Evolutionary conservation across 306 rosid species (phyloP).

Genomic region (Fagus sylvatica): DNA sequence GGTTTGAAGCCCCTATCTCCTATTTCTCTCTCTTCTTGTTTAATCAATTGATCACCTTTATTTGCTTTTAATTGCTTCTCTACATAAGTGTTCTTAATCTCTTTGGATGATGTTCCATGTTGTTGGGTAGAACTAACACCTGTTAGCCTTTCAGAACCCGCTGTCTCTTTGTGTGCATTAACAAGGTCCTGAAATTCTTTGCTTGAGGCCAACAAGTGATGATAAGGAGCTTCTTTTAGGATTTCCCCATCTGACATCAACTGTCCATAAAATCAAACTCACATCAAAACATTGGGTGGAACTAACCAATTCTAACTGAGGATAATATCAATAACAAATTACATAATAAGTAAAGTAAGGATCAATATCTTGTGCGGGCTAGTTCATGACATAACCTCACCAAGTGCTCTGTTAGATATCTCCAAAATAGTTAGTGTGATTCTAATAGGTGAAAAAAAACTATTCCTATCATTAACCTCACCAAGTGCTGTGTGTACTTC

Average conservation of each 20-base stretch:
- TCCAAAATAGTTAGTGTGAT: no score
- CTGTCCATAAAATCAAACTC: conserved; percentile 22
- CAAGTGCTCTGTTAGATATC: no score
- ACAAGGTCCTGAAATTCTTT: conserved; percentile 57
- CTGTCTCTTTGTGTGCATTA: conserved; percentile 49
- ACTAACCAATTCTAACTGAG: neutral
- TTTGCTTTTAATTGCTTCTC: conserved; percentile 12
- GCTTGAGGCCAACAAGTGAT: conserved; percentile 38
- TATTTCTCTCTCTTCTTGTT: conserved; percentile 50
- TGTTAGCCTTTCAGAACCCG: conserved; percentile 28
- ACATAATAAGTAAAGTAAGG: neutral
- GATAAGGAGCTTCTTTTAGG: conserved; percentile 44
- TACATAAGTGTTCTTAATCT: conserved; percentile 16
- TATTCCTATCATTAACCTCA: no score
- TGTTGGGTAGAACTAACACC: conserved; percentile 3
- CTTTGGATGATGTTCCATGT: conserved; percentile 1
- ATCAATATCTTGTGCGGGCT: no score
- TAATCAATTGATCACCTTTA: conserved; percentile 44
- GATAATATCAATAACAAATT: neutral
- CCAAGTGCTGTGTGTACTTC: no score
- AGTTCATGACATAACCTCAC: conserved; percentile 2
- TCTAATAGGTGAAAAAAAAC: no score
- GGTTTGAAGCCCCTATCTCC: conserved; percentile 55
- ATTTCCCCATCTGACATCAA: conserved; percentile 54
- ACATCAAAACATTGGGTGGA: neutral